Percentiles rank a stretch among this genome's conserved stretches.
Evolutionary conservation across 2,329 filamentous ascomycete species (phyloP).

Genomic region (Phaeosphaeriaceae sp.): DNA sequence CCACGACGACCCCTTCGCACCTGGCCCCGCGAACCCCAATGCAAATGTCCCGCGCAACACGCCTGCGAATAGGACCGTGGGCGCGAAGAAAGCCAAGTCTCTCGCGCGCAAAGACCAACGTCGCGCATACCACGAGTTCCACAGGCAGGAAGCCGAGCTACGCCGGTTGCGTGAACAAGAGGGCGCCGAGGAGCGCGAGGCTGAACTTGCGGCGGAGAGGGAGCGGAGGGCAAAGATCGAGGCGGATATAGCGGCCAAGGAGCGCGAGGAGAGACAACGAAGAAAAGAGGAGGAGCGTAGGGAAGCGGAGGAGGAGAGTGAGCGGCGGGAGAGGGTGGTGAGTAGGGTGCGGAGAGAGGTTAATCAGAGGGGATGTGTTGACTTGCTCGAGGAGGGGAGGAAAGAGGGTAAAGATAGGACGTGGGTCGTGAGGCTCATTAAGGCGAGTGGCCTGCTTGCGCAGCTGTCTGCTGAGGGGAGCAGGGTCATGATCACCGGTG

Average conservation of each 20-base stretch:
- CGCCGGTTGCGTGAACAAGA: conserved; percentile 52
- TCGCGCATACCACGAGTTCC: conserved; percentile 58
- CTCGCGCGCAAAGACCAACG: conserved; percentile 54
- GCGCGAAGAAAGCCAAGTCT: conserved; percentile 59
- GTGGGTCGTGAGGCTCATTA: conserved; percentile 54
- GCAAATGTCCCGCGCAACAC: conserved; percentile 31
- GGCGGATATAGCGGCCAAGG: conserved; percentile 50
- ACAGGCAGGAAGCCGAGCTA: conserved; percentile 56
- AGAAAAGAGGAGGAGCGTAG: conserved; percentile 46
- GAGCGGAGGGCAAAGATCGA: conserved; percentile 52
- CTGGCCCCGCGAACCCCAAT: conserved; percentile 43
- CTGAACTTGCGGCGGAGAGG: conserved; percentile 49
- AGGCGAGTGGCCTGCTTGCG: conserved; percentile 49
- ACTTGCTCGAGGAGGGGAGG: conserved; percentile 51
- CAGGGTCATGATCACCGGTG: conserved; percentile 52
- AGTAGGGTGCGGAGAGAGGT: conserved; percentile 34
- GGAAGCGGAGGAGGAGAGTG: conserved; percentile 46
- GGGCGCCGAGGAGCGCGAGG: conserved; percentile 55
- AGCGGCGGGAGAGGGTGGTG: conserved; percentile 39
- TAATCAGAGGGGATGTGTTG: conserved; percentile 28
- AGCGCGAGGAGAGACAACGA: conserved; percentile 49
- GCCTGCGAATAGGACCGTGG: conserved; percentile 47
- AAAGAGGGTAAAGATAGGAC: conserved; percentile 50
- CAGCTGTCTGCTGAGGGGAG: conserved; percentile 31
- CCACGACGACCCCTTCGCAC: conserved; percentile 15